Base-by-base conservation (phyloP, 176 grass and related monocot species). In the Areca catechu region DNA sequence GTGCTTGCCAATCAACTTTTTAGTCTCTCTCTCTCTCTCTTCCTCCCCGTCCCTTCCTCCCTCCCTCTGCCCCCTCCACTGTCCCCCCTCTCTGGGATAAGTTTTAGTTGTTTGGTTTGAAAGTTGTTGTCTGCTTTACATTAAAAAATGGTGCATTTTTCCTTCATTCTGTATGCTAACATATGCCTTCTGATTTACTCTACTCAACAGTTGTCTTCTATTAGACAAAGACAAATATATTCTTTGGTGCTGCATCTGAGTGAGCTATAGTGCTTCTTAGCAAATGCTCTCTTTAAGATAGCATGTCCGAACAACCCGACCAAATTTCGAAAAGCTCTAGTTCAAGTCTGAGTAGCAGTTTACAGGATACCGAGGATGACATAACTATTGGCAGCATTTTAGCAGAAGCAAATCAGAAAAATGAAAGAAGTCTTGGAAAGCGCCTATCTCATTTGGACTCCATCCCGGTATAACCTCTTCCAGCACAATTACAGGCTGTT, bases 381-480 rank as follows among this genome's bases (percentile, higher is more conserved):
- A 54, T 80, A 24, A 85, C 93, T 18, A 82, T 97, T 7, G 83
- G 81, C 37, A 77, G 75, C 58, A 84, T 88, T 78, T 85, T 88
- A 69, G 83, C 86, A n/a, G 86, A 97, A 71, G 75, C 75, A 63
- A 77, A 65, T n/a, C 71, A 84, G 25, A 88, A 54, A 20, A 88
- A 53, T 15, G 72, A 48, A 16, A 76, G 77, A 54, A 91, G 76
- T 43, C 87, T 97, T 58, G 93, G 93, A 60, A 91, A 87, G 48
- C 86, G 87, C 29, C 59, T 97, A 19, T 97, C 93, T 51, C 93
- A 97, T 67, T 82, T 97, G 65, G 93, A 91, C 76, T 97, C 87
- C 1, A 90, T 91, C 72, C 93, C 93, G 65, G 93, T 97, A 97
- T 61, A n/a, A 49, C 48, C 60, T 48, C 56, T 23, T 30, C 37